Evolutionary conservation across 208 protist genomes (phyloP).

Genomic region (Leishmania lainsoni): DNA sequence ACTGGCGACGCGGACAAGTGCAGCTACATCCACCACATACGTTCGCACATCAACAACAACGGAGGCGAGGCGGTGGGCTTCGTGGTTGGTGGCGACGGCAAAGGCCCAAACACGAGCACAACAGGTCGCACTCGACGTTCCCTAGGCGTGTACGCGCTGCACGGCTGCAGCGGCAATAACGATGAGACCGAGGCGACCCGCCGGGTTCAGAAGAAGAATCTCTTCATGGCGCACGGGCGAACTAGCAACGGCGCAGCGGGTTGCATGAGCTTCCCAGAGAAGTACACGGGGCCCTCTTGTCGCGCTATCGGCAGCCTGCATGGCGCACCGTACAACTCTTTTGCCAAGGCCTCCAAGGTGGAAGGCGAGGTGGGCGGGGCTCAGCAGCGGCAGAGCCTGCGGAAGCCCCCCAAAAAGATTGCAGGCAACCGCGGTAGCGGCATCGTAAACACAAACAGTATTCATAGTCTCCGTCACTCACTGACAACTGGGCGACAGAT

Average conservation of each 20-base stretch:
- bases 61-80: neutral
- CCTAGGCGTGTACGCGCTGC: slow-evolving; percentile 18
- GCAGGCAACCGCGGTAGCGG: neutral
- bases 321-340: neutral
- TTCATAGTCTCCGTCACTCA: neutral
- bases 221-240: slow-evolving; percentile 9
- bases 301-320: neutral
- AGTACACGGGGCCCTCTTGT: neutral
- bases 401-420: neutral
- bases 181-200: neutral
- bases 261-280: neutral
- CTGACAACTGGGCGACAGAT: neutral
- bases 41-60: neutral
- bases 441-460: neutral
- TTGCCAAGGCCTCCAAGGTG: neutral
- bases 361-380: neutral
- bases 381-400: neutral
- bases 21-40: neutral
- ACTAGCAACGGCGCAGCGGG: neutral
- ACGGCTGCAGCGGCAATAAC: slow-evolving; percentile 7
- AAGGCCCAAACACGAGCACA: neutral
- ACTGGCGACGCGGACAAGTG: slow-evolving; percentile 3
- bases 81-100: neutral
- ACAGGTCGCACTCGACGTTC: slow-evolving; percentile 16
- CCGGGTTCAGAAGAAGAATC: slow-evolving; percentile 6